These are phyloP conservation scores for Pistacia integerrima DNA, from an alignment of 345 rosid species.

Conservation along the genomic window DNA sequence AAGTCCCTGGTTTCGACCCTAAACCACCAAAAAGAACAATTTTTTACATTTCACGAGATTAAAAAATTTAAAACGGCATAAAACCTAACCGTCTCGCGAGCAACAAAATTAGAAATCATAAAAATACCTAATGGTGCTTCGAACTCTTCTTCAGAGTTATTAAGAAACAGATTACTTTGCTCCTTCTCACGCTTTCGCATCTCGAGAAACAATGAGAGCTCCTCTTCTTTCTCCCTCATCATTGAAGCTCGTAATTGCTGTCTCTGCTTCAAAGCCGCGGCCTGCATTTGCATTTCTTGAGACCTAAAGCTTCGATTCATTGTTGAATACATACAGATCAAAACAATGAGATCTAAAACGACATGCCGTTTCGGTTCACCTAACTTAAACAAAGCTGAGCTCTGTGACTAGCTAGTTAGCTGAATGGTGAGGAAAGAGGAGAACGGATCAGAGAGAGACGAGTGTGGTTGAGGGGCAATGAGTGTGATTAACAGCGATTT, in stretches of 20 bases:
- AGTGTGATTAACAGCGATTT: conserved; percentile 18
- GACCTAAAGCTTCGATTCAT: conserved; percentile 96
- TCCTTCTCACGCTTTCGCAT: conserved; percentile 90
- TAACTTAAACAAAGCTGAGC: conserved; percentile 22
- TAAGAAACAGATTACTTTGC: conserved; percentile 56
- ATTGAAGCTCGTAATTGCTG: conserved; percentile 76
- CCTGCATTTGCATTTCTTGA: conserved; percentile 73
- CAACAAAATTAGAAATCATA: background rate
- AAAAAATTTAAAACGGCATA: background rate
- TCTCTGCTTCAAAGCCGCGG: conserved; percentile 67
- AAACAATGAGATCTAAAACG: conserved; percentile 19
- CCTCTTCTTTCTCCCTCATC: conserved; percentile 93
- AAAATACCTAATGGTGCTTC: conserved; percentile 70
- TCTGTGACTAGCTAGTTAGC: conserved; percentile 13
- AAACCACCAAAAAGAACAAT: conserved; percentile 9
- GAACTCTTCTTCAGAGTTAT: conserved; percentile 57
- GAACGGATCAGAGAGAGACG: background rate
- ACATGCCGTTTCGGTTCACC: conserved; percentile 20
- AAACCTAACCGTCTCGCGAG: background rate
- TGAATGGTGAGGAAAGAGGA: background rate
- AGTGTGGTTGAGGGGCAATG: conserved; percentile 24
- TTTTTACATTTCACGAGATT: background rate
- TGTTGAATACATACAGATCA: conserved; percentile 28
- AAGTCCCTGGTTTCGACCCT: conserved; percentile 84
- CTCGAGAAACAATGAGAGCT: conserved; percentile 88